phyloP scores from a whole-genome alignment of 192 early-diverging fungal genomes.

The Coemansia sp. region DNA sequence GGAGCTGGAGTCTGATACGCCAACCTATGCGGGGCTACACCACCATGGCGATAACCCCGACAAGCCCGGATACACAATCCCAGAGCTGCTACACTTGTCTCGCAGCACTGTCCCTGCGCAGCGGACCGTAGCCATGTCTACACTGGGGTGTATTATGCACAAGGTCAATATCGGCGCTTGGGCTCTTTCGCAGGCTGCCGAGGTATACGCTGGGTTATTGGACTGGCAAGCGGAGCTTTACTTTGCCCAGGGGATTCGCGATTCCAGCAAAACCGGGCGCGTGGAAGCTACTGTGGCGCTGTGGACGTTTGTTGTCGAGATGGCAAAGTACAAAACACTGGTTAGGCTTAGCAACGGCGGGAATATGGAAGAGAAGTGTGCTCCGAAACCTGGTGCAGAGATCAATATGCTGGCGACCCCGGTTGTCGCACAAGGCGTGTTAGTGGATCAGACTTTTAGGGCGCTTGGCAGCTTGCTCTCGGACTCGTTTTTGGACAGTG shows the following conservation, averaged over 20 bases:
- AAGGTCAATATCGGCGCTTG: conserved; percentile 40
- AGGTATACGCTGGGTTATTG: conserved; percentile 31
- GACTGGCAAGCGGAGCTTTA: conserved; percentile 51
- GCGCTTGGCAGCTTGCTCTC: conserved; percentile 28
- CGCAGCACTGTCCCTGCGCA: conserved; percentile 81
- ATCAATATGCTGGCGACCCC: conserved; percentile 31
- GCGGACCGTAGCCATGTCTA: conserved; percentile 64
- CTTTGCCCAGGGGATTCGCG: conserved; percentile 25
- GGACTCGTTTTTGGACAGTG: conserved; percentile 22
- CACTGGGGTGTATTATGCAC: conserved; percentile 60
- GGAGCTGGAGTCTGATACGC: conserved; percentile 52
- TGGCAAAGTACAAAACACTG: conserved; percentile 37
- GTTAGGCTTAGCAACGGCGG: conserved; percentile 35
- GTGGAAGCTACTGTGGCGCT: conserved; percentile 22
- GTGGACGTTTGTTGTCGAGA: conserved; percentile 51
- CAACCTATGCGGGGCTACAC: conserved; percentile 71
- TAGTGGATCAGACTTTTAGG: conserved; percentile 43
- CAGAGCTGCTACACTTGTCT: conserved; percentile 77
- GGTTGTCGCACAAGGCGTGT: conserved; percentile 25
- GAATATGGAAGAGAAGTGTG: conserved; percentile 11
- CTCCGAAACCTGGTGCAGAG: conserved; percentile 18
- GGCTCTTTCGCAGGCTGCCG: conserved; percentile 25
- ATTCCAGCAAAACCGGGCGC: conserved; percentile 31
- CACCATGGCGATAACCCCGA: conserved; percentile 88
- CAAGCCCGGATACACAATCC: conserved; percentile 80